Evolutionary conservation across 2,329 filamentous ascomycete species (phyloP), one percentile per base, ranked within the genome.

Genomic region (Venturia pyrina): DNA sequence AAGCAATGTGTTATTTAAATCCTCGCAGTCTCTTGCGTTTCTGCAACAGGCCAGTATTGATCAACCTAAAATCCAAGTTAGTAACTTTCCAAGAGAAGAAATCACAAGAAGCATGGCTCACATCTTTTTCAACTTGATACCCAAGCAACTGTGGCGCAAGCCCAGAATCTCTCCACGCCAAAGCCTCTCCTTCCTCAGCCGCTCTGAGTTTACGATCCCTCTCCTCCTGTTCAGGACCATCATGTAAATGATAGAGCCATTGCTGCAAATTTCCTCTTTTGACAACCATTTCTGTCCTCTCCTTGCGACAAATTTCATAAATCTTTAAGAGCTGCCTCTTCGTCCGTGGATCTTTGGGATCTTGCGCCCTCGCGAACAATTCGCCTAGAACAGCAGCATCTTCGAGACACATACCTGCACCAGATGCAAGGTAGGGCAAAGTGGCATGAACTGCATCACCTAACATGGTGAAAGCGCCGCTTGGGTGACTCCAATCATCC

Each of bases 381-480:
- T 5, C 74, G 72, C 63, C 63, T 28, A 65, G 32, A 17, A 50
- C 63, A 40, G 66, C 66, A 28, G 53, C 66, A 61, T 67, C 66
- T 40, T 67, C 66, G 7, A 67, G 46, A 1, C 81, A 83, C 70
- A 87, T 80, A 1, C 82, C 83, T 0, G 83, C 81, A 3, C 85
- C 85, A 0, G 85, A 80, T 0, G 85, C 85, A 50, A 85, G 82
- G 44, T 85, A 82, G 0, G 86, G 86, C 0, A 84, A 83, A 41
- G 83, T 83, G 0, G 85, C 85, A 71, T 88, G 86, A 0, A 85
- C 86, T 0, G 86, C 85, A 70, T 89, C 86, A 17, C 86, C 86
- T 0, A 85, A 73, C 46, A 65, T 59, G 4, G 44, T 43, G 32
- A 65, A 59, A 21, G 34, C 44, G 17, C 50, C 44, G 21, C 37